phyloP scores from a whole-genome alignment of 208 protist genomes.

The Herpetomonas samuelpessoai region DNA sequence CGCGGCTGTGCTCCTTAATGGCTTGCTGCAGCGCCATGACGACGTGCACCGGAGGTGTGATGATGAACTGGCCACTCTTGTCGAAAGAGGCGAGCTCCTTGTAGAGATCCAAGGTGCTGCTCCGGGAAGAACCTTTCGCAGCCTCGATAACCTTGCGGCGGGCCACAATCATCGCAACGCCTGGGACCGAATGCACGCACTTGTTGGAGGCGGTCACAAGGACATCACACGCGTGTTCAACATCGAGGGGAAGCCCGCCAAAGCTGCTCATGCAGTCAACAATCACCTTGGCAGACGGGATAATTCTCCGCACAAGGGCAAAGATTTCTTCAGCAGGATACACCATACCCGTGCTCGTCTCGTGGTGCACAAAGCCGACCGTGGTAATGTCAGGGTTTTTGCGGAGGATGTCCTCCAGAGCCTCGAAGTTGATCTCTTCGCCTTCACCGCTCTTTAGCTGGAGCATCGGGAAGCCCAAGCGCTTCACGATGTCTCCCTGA shows the following conservation, averaged over 20 bases:
- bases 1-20: constrained; percentile 63
- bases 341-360: constrained; percentile 89
- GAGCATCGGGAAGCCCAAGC: constrained; percentile 45
- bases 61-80: constrained; percentile 67
- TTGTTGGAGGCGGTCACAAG: constrained; percentile 85
- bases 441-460: constrained; percentile 58
- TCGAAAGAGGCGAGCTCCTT: constrained; percentile 61
- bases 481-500: constrained; percentile 59
- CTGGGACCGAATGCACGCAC: constrained; percentile 88
- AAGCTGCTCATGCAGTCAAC: constrained; percentile 87
- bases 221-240: constrained; percentile 59
- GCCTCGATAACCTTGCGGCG: constrained; percentile 33
- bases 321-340: constrained; percentile 76
- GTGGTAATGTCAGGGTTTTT: constrained; percentile 59
- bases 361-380: constrained; percentile 84
- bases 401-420: constrained; percentile 38
- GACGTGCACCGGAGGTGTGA: constrained; percentile 81
- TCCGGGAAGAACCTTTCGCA: constrained; percentile 52
- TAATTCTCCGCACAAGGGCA: constrained; percentile 32
- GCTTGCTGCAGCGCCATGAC: constrained; percentile 81
- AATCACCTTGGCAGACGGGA: constrained; percentile 67
- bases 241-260: constrained; percentile 61
- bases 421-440: constrained; percentile 47
- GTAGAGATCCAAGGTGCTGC: constrained; percentile 68
- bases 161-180: constrained; percentile 70